Base-by-base conservation (phyloP, 202 grass and related monocot genomes). In the Carex arenaria region DNA sequence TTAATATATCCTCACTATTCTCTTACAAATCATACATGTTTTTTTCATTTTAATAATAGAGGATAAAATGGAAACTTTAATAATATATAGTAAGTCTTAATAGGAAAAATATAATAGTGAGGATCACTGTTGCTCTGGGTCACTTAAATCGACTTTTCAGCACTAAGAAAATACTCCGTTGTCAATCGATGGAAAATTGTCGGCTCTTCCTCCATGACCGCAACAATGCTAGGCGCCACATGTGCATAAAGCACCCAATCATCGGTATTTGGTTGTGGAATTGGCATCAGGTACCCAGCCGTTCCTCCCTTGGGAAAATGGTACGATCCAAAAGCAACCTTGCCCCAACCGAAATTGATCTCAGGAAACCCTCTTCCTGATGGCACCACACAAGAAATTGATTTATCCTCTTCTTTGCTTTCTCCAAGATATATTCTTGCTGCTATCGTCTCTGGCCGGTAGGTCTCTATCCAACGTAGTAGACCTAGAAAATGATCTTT, bases 181-280 rank as follows among this genome's bases (percentile, higher is more conserved):
- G 72, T 86, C n/a, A 95, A 59, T 5, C 65, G 59, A 19, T 15
- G 62, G 32, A 94, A 89, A 47, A 94, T 67, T 0, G 88, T 85
- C 11, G 85, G 79, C 2, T 89, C 85, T 79, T 92, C 85, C 79
- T 94, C 92, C 78, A 97, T 86, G 19, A 80, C 90, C 43, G 59
- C 81, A 2, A 83, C 85, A 77, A 94, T 0, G 30, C 72, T 88
- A 34, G 77, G 85, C 31, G 57, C 7, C 0, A 84, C 75, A 60
- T 92, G 90, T 38, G 87, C 88, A 80, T 92, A 92, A 42, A 94
- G 87, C 17, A 97, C 88, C 92, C 90, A 97, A 26, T 93, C 90
- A 0, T 92, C 88, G 12, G 86, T 82, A 18, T 20, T 22, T 10
- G 64, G 61, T 66, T 92, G 90, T 31, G 92, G 94, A 88, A 97